Conservation (phyloP, 768 basidiomycete genomes). For the Ramaria rubella region DNA sequence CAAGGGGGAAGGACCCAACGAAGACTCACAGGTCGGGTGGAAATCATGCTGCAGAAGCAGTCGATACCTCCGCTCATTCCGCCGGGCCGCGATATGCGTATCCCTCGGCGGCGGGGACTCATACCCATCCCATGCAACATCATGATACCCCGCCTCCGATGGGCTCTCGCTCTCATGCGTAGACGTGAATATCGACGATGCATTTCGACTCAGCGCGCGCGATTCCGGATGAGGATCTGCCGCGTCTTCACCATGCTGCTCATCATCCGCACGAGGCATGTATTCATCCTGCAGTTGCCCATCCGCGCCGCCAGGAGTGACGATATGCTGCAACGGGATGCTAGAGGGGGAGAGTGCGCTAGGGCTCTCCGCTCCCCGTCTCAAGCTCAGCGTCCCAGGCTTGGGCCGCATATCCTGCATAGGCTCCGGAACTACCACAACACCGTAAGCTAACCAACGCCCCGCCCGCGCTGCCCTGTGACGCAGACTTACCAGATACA, state of each 20-base stretch:
- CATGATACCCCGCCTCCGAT: neutral
- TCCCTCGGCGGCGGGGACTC: constrained; percentile 35
- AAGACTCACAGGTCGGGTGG: constrained; percentile 54
- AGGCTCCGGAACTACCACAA: neutral
- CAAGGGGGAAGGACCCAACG: no score
- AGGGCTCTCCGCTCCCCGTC: neutral
- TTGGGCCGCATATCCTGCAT: neutral
- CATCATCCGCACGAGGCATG: no score
- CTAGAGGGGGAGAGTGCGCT: neutral
- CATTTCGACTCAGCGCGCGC: neutral
- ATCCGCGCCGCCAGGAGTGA: constrained; percentile 2
- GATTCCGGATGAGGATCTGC: neutral
- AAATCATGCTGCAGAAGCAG: constrained; percentile 60
- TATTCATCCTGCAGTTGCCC: neutral
- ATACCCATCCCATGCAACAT: constrained; percentile 25
- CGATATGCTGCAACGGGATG: constrained; percentile 8
- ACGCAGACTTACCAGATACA: neutral
- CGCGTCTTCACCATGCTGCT: neutral
- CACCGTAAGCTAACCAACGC: neutral
- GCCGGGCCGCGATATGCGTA: constrained; percentile 33
- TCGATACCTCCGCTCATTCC: constrained; percentile 63
- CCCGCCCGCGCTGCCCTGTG: no score
- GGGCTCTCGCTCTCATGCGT: neutral
- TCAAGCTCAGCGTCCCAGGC: neutral
- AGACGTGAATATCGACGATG: neutral